These are phyloP conservation scores for Cadophora gregata DNA, from an alignment of 2,329 filamentous ascomycete species.

Conservation along the genomic window DNA sequence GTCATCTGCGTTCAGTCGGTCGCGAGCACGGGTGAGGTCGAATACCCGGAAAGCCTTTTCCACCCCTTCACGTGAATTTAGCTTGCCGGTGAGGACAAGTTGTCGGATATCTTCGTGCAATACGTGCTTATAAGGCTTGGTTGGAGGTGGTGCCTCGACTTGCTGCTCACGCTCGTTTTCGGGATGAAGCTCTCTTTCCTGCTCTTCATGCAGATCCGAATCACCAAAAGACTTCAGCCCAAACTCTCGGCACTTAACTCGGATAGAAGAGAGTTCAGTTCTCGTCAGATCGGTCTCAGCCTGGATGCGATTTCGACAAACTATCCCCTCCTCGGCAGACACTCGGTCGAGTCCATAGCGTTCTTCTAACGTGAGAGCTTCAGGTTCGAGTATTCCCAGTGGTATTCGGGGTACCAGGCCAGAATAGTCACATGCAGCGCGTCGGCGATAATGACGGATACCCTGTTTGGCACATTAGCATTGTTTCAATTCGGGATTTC, in stretches of 20 bases:
- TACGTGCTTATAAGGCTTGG: conserved; percentile 48
- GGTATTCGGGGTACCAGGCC: conserved; percentile 17
- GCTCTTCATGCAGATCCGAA: conserved; percentile 63
- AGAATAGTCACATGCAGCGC: conserved; percentile 20
- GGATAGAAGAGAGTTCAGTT: conserved; percentile 29
- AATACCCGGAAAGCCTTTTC: conserved; percentile 41
- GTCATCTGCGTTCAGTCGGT: conserved; percentile 41
- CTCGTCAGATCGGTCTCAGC: conserved; percentile 19
- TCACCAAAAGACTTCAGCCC: conserved; percentile 42
- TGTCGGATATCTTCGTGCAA: conserved; percentile 51
- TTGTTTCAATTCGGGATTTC: neutral
- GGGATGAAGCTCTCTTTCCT: conserved; percentile 70
- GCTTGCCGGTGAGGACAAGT: conserved; percentile 49
- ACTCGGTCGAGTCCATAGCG: conserved; percentile 51
- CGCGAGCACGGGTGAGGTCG: conserved; percentile 40
- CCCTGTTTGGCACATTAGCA: conserved; percentile 46
- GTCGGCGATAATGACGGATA: conserved; percentile 51
- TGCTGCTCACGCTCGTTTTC: conserved; percentile 67
- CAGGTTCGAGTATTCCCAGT: conserved; percentile 55
- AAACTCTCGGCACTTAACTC: conserved; percentile 48
- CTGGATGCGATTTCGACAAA: conserved; percentile 13
- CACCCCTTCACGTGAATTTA: conserved; percentile 28
- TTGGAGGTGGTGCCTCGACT: conserved; percentile 53
- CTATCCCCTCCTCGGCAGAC: conserved; percentile 4
- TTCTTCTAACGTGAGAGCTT: conserved; percentile 56